Percentiles rank a stretch among this genome's conserved stretches.
phyloP scores from a whole-genome alignment of 2,329 filamentous ascomycete genomes.

The Grosmannia huntii region DNA sequence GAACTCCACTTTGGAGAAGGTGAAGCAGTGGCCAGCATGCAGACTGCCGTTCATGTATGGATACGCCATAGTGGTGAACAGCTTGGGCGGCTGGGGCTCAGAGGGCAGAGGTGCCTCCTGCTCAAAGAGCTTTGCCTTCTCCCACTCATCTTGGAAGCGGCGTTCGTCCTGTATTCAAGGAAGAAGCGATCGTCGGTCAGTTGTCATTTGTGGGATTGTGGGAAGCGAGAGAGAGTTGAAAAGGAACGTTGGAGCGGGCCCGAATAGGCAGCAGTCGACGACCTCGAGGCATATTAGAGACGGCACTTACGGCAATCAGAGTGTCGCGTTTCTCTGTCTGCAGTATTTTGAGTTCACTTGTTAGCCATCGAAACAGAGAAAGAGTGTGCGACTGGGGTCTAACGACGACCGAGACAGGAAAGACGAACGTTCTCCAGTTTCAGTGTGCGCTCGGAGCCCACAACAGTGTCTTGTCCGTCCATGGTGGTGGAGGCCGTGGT shows the following conservation, averaged over 20 bases:
- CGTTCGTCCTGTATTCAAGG: slow-evolving; percentile 44
- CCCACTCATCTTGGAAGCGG: slow-evolving; percentile 83
- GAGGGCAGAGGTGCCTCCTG: slow-evolving; percentile 66
- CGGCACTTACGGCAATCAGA: slow-evolving; percentile 48
- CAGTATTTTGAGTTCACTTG: neutral
- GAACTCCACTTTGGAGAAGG: slow-evolving; percentile 87
- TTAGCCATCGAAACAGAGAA: neutral
- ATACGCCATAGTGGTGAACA: slow-evolving; percentile 54
- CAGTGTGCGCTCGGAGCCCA: slow-evolving; percentile 11
- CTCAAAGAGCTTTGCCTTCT: slow-evolving; percentile 66
- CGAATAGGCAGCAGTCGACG: no score
- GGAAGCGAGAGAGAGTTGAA: neutral
- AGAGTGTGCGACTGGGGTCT: neutral
- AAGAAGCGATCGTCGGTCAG: neutral
- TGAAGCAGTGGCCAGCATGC: slow-evolving; percentile 71
- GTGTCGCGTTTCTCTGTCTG: slow-evolving; percentile 80
- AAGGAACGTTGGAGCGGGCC: neutral
- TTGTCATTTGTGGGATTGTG: neutral
- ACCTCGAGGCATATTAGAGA: neutral
- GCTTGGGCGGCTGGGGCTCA: slow-evolving; percentile 82
- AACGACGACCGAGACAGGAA: neutral
- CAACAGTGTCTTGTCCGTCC: slow-evolving; percentile 7
- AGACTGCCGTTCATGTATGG: slow-evolving; percentile 22
- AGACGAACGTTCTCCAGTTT: slow-evolving; percentile 23
- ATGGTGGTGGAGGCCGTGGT: slow-evolving; percentile 2